Evolutionary conservation across 495 filamentous ascomycete genomes (phyloP), one percentile per base, ranked within the genome.

Genomic region (Apiosordaria backusii): DNA sequence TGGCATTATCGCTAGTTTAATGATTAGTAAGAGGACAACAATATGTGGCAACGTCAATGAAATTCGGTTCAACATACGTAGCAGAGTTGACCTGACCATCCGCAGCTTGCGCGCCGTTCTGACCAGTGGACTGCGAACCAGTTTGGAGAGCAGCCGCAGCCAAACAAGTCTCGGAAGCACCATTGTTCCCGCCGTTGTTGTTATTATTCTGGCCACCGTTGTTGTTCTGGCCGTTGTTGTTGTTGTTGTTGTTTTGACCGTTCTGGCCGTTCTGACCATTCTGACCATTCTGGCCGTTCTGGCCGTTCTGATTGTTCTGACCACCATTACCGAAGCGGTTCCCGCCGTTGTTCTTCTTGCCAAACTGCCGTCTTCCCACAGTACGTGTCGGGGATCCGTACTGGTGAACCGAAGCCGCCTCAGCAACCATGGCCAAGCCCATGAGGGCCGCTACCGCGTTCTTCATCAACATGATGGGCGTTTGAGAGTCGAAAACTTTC

Each of bases 81-180:
- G 70, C 69, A 22, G 86, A 87, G 57, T 85, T 76, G 26, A 84
- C 68, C 74, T 88, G 85, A 45, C 85, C 85, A 15, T 75, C 77
- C 9, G 80, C 74, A 45, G 71, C 68, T 2, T 62, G 59, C 19
- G 21, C 67, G 27, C 69, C 69, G 27, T 70, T 65, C 68, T 78
- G 74, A 27, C 74, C 76, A 0, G 76, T 78, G 0, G 69, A 73
- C 57, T 76, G 69, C 21, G 83, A 85, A 35, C 77, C 83, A 16
- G 78, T 82, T 70, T 85, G 83, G 50, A 87, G 65, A 67, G 79
- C 80, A 60, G 79, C 71, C 18, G 82, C 70, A 40, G 80, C 64
- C 60, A 87, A 77, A 60, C 72, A 74, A 25, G 71, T 77, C 15
- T 35, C 65, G 19, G 72, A 65, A 10, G 68, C 68, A 0, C 45